Evolutionary conservation across 2,329 filamentous ascomycete genomes (phyloP), one percentile per base, ranked within the genome.

Genomic region (Ophiostoma sp.): DNA sequence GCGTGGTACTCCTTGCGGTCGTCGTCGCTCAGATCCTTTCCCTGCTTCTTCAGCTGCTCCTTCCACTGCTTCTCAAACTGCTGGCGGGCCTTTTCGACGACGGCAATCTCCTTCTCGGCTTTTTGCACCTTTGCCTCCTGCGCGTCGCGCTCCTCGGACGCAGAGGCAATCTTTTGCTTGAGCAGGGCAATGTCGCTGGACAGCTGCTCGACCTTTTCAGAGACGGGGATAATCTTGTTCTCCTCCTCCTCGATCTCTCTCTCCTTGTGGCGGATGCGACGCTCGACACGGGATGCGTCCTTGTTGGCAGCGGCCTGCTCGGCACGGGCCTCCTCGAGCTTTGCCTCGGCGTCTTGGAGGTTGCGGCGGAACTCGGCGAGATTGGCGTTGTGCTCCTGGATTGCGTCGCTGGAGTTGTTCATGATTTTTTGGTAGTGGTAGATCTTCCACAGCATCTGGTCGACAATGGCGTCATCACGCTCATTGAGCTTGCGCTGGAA

Each of bases 401-500:
- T 99, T 76, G 95, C 90, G 64, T 88, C 89, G 74, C 90, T 94
- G 33, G 95, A 97, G 75, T 94, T 91, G 75, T 97, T 92, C 83
- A 99, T 97, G 39, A 93, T 87, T 71, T 90, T 90, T 79, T 99
- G 94, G 78, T 96, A 96, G 77, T 97, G 93, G 78, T 93, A 98
- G 1, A 99, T 84, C 80, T 97, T 98, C 94, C 94, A 99, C 17
- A 99, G 83, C 44, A 96, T 94, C 74, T 98, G 94, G 0, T 91
- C 94, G 70, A 98, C 92, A 70, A 97, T 91, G 8, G 94, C 95
- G 69, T 92, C 87, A 77, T 99, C 94, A 67, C 92, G 89, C 78
- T 98, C 93, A 69, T 95, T 91, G 1, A 91, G 91, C 80, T 97
- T 98, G 73, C 87, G 89, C 77, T 96, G 91, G 77, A 94, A 99